Conservation (phyloP, 352 stramenopile genomes). For the Pythium inflatum region DNA sequence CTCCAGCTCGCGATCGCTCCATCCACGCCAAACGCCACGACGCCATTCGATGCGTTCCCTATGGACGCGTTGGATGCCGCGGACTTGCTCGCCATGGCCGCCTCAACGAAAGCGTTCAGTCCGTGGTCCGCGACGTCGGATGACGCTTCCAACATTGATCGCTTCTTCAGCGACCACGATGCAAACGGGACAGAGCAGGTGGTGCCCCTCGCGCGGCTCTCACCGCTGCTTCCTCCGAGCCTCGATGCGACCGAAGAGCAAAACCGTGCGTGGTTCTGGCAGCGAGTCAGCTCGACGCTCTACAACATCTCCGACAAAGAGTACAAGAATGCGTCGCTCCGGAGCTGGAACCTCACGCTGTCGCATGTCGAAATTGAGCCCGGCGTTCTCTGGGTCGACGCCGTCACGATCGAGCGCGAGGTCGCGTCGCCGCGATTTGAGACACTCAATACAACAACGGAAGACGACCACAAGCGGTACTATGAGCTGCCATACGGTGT, state of each 20-base stretch:
- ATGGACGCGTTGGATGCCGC: background rate
- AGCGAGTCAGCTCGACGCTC: background rate
- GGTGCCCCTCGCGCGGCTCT: background rate
- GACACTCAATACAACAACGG: no score
- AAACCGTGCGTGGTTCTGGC: background rate
- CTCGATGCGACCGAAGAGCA: background rate
- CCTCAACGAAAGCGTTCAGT: no score
- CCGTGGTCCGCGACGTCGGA: no score
- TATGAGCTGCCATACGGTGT: no score
- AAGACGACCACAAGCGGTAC: no score
- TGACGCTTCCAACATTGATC: no score
- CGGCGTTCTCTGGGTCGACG: background rate
- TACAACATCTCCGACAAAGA: background rate
- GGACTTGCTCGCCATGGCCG: background rate
- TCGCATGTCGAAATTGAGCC: background rate
- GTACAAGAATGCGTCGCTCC: slow-evolving; percentile 2
- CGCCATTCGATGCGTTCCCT: background rate
- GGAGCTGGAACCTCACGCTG: background rate
- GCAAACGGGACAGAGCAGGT: no score
- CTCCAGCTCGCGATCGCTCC: background rate
- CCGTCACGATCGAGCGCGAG: slow-evolving; percentile 7
- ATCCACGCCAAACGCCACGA: background rate
- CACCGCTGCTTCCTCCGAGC: background rate
- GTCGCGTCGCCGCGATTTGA: background rate
- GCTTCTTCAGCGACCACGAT: no score